Evolutionary conservation across 2,329 filamentous ascomycete species (phyloP), one percentile per base, ranked within the genome.

Genomic region (Botrytis aclada): DNA sequence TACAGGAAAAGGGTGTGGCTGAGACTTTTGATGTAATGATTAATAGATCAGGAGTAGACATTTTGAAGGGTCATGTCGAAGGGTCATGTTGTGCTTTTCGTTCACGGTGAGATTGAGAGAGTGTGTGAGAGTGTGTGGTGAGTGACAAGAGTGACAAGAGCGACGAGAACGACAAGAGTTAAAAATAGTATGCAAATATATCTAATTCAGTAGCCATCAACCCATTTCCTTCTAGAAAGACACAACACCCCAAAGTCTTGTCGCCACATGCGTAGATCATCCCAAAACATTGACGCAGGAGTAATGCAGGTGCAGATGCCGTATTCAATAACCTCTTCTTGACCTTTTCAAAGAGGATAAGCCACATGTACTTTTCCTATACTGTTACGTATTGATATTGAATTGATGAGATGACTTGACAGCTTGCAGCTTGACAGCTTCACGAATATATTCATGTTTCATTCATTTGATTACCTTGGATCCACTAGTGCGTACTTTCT

Each of bases 251-350:
- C n/a, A 63, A 29, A 43, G 7, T 37, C 37, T 63, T 29, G 29
- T 63, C 16, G 37, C 34, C 34, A 43, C 61, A 41, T 63, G 61
- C 37, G 37, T 16, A 43, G 37, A 41, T 43, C 37, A 62, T 62
- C 25, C 60, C 60, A 62, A 41, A 62, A n/a, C 60, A 62, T 25
- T 62, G n/a, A 54, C n/a, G n/a, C 51, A 54, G n/a, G 47, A 51
- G 47, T n/a, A 51, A 62, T 62, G 25, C 34, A 62, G 25, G 12
- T 39, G 58, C 34, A 39, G 58, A 39, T 37, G 60, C 37, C 9
- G 61, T 63, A n/a, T 63, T 63, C 61, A 29, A 43, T 32, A 43
- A n/a, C 10, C 18, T 32, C 25, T 54, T 54, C 51, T 29, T 18
- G 25, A 29, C n/a, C 25, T 18, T 29, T 54, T 18, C 51, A 29